phyloP scores from a whole-genome alignment of 768 basidiomycete genomes.

The Tylopilus plumbeoviolaceoides region DNA sequence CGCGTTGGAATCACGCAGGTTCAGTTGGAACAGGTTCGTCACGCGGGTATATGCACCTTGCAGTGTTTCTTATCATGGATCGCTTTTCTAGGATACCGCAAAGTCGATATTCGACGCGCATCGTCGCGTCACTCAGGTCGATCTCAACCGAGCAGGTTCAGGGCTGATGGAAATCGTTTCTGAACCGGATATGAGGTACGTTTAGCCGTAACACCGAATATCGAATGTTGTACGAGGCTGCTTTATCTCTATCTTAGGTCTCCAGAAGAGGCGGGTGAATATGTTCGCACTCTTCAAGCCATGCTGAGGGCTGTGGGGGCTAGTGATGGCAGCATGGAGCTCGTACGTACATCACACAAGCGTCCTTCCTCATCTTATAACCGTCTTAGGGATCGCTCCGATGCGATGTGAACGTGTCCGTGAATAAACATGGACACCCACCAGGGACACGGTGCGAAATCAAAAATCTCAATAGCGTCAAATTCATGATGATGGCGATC shows the following conservation, averaged over 20 bases:
- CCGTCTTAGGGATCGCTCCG: conserved; percentile 77
- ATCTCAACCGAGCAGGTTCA: conserved; percentile 87
- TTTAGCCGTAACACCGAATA: not conserved
- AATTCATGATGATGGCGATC: conserved; percentile 78
- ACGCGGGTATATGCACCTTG: not conserved
- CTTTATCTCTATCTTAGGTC: conserved; percentile 37
- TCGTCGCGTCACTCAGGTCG: conserved; percentile 57
- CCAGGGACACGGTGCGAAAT: conserved; percentile 44
- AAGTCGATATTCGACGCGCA: conserved; percentile 66
- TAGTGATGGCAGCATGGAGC: conserved; percentile 97
- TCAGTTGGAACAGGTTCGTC: conserved; percentile 86
- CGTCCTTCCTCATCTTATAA: not conserved
- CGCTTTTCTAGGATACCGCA: conserved; percentile 72
- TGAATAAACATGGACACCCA: conserved; percentile 60
- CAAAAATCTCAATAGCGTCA: conserved; percentile 6
- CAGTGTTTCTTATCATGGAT: not conserved
- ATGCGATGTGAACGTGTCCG: conserved; percentile 94
- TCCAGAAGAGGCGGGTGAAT: conserved; percentile 86
- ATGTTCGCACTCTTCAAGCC: conserved; percentile 79
- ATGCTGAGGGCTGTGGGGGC: conserved; percentile 79
- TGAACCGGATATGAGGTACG: conserved; percentile 78
- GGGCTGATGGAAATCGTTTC: conserved; percentile 96
- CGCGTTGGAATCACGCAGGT: conserved; percentile 87
- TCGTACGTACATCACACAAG: conserved; percentile 45
- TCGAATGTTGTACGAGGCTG: not conserved